Evolutionary conservation across 2,329 filamentous ascomycete genomes (phyloP), one percentile per base, ranked within the genome.

Genomic region (Dendrostoma leiphaemia): DNA sequence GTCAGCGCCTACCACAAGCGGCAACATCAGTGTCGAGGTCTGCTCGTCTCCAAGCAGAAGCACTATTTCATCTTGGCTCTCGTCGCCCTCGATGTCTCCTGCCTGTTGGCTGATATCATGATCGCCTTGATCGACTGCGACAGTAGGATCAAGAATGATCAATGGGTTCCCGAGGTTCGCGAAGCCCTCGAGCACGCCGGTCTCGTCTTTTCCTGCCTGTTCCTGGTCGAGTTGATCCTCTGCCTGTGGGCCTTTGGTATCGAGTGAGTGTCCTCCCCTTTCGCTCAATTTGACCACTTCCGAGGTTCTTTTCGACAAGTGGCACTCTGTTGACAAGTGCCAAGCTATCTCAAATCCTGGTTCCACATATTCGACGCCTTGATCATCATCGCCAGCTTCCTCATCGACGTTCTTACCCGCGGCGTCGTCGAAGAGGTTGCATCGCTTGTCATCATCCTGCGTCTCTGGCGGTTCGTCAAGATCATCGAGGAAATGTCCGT

Each of bases 401-500:
- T 81, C 28, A 73, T 88, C 51, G 85, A 89, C 61, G 69, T 88
- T 21, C 66, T 83, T 3, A 74, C 85, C 15, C 77, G 79, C 34
- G 85, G 85, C 41, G 68, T 81, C 1, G 68, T 82, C 6, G 82
- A 85, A 66, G 82, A 88, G 63, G 81, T 86, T 44, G 83, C 80
- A 1, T 86, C 83, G 0, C 72, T 89, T n/a, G 78, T 89, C 46
- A 76, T 89, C 26, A 75, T 88, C 4, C 71, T 89, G 41, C 81
- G 86, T 50, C 72, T 89, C 3, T 88, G 85, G 82, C 78, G 86
- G 15, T 77, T 89, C 41, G 82, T 88, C 65, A 88, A 89, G 71
- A 86, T 89, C 48, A 81, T 87, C 6, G 84, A 89, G 63, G 86
- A 89, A 67, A 74, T 88, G 57, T 80, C 80, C 28, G 76, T 85